Percentiles rank a stretch among this genome's conserved stretches.
These are phyloP conservation scores for Mucor racemosus DNA, from an alignment of 371 early-diverging fungal genomes.

Conservation along the genomic window DNA sequence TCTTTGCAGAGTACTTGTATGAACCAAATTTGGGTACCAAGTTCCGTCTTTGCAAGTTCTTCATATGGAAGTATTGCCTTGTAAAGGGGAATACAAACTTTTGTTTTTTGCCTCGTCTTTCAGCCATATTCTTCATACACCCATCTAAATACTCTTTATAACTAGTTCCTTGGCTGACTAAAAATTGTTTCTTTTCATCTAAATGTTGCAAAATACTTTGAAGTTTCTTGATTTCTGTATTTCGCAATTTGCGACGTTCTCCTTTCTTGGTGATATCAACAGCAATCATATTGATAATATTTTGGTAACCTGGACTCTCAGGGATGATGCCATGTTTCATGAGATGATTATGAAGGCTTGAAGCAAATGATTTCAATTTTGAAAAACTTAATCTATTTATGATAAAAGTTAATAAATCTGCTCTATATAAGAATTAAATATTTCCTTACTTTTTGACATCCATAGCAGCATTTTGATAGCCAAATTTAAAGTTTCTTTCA, in stretches of 20 bases:
- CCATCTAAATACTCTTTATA: conserved; percentile 90
- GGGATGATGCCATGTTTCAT: conserved; percentile 40
- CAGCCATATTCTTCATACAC: conserved; percentile 87
- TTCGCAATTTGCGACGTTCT: conserved; percentile 79
- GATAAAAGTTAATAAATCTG: neutral
- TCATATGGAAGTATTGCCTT: conserved; percentile 91
- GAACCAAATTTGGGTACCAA: conserved; percentile 96
- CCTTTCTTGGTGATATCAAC: conserved; percentile 93
- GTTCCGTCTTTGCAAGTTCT: conserved; percentile 83
- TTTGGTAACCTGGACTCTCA: conserved; percentile 69
- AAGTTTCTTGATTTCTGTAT: conserved; percentile 76
- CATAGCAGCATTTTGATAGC: conserved; percentile 33
- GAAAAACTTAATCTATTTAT: conserved; percentile 41
- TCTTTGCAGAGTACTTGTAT: conserved; percentile 96
- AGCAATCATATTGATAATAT: conserved; percentile 91
- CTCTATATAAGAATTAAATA: too few relatives aligned
- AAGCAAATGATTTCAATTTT: conserved; percentile 46
- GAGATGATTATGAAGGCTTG: conserved; percentile 41
- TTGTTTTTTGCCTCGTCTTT: conserved; percentile 78
- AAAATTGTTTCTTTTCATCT: conserved; percentile 80
- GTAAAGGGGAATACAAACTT: conserved; percentile 85
- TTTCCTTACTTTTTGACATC: conserved; percentile 30
- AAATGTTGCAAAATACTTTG: conserved; percentile 82
- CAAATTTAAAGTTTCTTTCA: conserved; percentile 36
- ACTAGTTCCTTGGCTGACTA: conserved; percentile 82